A percentile compares a stretch with the other conserved stretches of the same genome.
Evolutionary conservation across 495 filamentous ascomycete genomes (phyloP).

Genomic region (Penicillium angulare): DNA sequence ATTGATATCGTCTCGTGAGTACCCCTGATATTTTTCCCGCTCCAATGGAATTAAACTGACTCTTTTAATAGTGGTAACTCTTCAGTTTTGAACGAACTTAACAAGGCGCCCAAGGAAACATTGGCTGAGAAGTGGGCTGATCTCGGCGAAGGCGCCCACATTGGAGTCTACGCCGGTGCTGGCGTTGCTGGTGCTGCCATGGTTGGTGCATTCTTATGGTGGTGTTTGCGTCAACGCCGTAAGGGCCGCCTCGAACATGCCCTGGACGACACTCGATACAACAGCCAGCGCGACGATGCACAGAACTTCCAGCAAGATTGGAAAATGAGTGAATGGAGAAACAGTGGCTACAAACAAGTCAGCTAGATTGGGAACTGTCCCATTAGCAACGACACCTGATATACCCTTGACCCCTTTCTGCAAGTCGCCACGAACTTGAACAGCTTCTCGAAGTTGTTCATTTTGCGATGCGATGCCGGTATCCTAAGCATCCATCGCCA

Average conservation of each 20-base stretch:
- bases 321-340: slow-evolving; percentile 40
- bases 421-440: no score
- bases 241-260: slow-evolving; percentile 62
- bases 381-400: not conserved
- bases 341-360: slow-evolving; percentile 39
- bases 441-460: slow-evolving; percentile 10
- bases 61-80: slow-evolving; percentile 54
- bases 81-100: slow-evolving; percentile 37
- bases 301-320: slow-evolving; percentile 51
- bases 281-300: slow-evolving; percentile 63
- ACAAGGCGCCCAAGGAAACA: slow-evolving; percentile 40
- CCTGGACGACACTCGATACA: slow-evolving; percentile 51
- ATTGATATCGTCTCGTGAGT: slow-evolving; percentile 53
- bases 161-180: slow-evolving; percentile 56
- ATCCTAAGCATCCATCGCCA: slow-evolving; percentile 3
- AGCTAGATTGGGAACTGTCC: slow-evolving; percentile 17
- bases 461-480: slow-evolving; percentile 2
- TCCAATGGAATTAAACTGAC: not conserved
- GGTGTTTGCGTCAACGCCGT: slow-evolving; percentile 66
- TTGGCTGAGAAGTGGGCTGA: slow-evolving; percentile 58
- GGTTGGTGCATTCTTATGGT: slow-evolving; percentile 49
- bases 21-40: not conserved
- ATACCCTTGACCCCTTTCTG: no score
- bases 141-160: slow-evolving; percentile 51
- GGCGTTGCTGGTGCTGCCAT: slow-evolving; percentile 52